These are phyloP conservation scores for Cucurbita pepo DNA, from an alignment of 306 rosid species.

Conservation along the genomic window DNA sequence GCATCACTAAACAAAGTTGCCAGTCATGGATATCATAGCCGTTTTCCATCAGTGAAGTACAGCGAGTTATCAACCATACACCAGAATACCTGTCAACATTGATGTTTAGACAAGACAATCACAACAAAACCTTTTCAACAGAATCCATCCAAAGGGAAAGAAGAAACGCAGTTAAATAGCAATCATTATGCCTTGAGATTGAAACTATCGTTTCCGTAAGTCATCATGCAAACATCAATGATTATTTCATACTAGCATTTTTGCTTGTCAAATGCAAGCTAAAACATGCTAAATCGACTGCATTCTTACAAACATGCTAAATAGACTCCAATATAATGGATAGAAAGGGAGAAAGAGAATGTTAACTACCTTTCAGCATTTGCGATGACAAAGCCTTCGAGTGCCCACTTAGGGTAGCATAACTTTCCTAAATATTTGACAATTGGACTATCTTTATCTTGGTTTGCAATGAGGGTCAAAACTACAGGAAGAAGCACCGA, in stretches of 20 bases:
- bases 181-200: background rate
- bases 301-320: background rate
- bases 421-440: slow-evolving; percentile 11
- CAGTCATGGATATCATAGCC: slow-evolving; percentile 51
- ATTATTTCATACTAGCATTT: background rate
- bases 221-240: background rate
- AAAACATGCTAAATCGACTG: background rate
- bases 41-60: slow-evolving; percentile 31
- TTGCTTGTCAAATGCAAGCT: background rate
- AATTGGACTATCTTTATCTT: slow-evolving; percentile 10
- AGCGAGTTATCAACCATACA: slow-evolving; percentile 80
- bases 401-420: slow-evolving; percentile 26
- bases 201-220: background rate
- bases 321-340: background rate
- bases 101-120: background rate
- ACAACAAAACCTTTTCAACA: background rate
- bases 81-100: slow-evolving; percentile 50
- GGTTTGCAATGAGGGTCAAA: slow-evolving; percentile 20
- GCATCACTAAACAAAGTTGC: slow-evolving; percentile 31
- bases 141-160: background rate
- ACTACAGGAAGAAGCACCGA: slow-evolving; percentile 29
- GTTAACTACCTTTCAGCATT: slow-evolving; percentile 19
- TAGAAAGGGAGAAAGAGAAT: background rate
- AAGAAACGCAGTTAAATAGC: background rate
- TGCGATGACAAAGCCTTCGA: slow-evolving; percentile 24